phyloP scores from a whole-genome alignment of 495 filamentous ascomycete species.

The Xanthoparmelia taractica region DNA sequence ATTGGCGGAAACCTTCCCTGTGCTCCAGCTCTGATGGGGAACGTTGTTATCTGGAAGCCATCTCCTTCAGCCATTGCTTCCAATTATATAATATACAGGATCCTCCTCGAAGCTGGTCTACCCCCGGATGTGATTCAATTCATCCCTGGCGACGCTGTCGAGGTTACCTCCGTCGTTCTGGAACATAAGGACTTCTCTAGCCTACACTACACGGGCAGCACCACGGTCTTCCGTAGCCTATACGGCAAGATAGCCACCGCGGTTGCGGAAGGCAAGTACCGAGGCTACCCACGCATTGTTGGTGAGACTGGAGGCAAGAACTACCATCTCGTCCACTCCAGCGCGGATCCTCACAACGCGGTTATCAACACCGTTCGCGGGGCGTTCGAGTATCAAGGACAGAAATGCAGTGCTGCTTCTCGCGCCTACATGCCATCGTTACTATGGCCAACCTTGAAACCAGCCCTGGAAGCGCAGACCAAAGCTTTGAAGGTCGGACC shows the following conservation, averaged over 20 bases:
- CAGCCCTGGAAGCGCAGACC: slow-evolving; percentile 54
- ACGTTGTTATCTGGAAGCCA: slow-evolving; percentile 86
- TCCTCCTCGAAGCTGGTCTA: slow-evolving; percentile 80
- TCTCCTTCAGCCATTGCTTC: slow-evolving; percentile 68
- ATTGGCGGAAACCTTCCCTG: slow-evolving; percentile 72
- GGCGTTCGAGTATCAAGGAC: slow-evolving; percentile 84
- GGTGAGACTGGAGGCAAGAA: slow-evolving; percentile 90
- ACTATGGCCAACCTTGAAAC: slow-evolving; percentile 52
- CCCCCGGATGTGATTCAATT: slow-evolving; percentile 77
- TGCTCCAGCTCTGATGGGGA: slow-evolving; percentile 69
- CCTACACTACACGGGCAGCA: slow-evolving; percentile 76
- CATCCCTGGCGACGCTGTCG: slow-evolving; percentile 67
- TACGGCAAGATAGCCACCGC: slow-evolving; percentile 64
- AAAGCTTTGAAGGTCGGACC: slow-evolving; percentile 58
- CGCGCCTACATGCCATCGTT: slow-evolving; percentile 64
- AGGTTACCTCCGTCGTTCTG: slow-evolving; percentile 62
- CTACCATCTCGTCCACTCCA: slow-evolving; percentile 73
- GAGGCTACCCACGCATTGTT: slow-evolving; percentile 71
- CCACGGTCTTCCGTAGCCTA: slow-evolving; percentile 68
- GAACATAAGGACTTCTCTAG: slow-evolving; percentile 63
- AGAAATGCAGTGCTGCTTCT: slow-evolving; percentile 82
- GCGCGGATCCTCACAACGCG: slow-evolving; percentile 68
- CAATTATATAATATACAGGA: slow-evolving; percentile 69
- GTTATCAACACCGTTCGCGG: slow-evolving; percentile 75
- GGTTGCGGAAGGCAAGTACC: slow-evolving; percentile 59